Conservation (phyloP, 306 rosid species). For the Begonia fuchsioides region DNA sequence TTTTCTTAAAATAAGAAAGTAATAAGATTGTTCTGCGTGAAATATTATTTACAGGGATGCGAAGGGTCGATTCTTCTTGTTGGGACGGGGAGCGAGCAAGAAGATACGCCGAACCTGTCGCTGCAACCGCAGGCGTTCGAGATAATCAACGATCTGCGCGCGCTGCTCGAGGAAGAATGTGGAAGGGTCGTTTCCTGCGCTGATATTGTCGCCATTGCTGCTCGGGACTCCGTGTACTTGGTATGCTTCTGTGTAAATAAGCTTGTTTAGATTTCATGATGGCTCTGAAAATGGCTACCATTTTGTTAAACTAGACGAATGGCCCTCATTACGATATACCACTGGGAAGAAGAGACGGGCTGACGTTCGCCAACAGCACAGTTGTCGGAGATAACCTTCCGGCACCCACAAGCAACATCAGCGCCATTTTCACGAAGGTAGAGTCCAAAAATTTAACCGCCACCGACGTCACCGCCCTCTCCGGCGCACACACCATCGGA, state of each 20-base stretch:
- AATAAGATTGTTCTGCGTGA: too few species aligned
- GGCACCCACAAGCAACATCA: constrained; percentile 13
- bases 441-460: constrained; percentile 19
- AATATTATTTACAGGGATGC: constrained; percentile 34
- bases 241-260: constrained; percentile 10
- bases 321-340: constrained; percentile 51
- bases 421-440: constrained; percentile 4
- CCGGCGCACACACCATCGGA: constrained; percentile 58
- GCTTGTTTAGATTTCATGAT: not conserved
- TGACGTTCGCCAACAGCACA: constrained; percentile 13
- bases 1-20: too few species aligned
- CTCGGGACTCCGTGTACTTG: constrained; percentile 39
- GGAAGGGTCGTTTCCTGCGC: constrained; percentile 56
- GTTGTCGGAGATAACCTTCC: constrained; percentile 25
- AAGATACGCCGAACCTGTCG: constrained; percentile 38
- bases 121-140: constrained; percentile 32
- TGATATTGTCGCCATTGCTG: constrained; percentile 48
- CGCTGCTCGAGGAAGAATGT: constrained; percentile 19
- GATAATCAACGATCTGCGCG: constrained; percentile 38
- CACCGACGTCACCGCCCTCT: constrained; percentile 38
- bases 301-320: constrained; percentile 31
- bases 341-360: constrained; percentile 46
- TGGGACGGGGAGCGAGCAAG: constrained; percentile 50
- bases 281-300: not conserved
- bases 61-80: constrained; percentile 53